Evolutionary conservation across 805 yeast genomes (phyloP).

Genomic region (Zygosaccharomyces gambellarensis): DNA sequence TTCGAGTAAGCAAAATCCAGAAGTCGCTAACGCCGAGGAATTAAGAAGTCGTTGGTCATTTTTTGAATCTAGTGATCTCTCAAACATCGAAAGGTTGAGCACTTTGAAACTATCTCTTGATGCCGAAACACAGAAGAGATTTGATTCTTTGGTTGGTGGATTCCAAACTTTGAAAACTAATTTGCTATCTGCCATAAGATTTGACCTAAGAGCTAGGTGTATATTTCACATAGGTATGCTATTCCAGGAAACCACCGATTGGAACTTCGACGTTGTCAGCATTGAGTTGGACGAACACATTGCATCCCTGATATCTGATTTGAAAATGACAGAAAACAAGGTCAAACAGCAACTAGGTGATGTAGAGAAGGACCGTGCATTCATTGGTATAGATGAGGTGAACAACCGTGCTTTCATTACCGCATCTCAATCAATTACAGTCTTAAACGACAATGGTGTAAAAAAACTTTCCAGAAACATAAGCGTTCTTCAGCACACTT

Average conservation of each 20-base stretch:
- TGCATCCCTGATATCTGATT: slow-evolving; percentile 25
- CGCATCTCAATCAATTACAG: slow-evolving; percentile 25
- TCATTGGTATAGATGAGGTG: slow-evolving; percentile 26
- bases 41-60: slow-evolving; percentile 39
- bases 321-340: slow-evolving; percentile 28
- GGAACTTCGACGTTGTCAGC: slow-evolving; percentile 32
- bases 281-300: slow-evolving; percentile 29
- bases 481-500: slow-evolving; percentile 30
- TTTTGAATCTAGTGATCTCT: slow-evolving; percentile 34
- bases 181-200: slow-evolving; percentile 25
- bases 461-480: slow-evolving; percentile 31
- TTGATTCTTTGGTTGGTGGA: slow-evolving; percentile 18
- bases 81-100: slow-evolving; percentile 14
- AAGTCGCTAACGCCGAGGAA: slow-evolving; percentile 26
- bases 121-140: slow-evolving; percentile 15
- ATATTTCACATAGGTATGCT: slow-evolving; percentile 28
- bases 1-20: slow-evolving; percentile 3
- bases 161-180: slow-evolving; percentile 19
- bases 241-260: slow-evolving; percentile 22
- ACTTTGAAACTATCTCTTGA: slow-evolving; percentile 22
- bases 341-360: slow-evolving; percentile 21
- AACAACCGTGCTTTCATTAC: slow-evolving; percentile 22
- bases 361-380: slow-evolving; percentile 19
- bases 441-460: slow-evolving; percentile 29
- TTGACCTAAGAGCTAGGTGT: slow-evolving; percentile 30